A percentile compares a stretch with the other conserved stretches of the same genome.
phyloP scores from a whole-genome alignment of 768 basidiomycete species.

The Mycena vitilis region DNA sequence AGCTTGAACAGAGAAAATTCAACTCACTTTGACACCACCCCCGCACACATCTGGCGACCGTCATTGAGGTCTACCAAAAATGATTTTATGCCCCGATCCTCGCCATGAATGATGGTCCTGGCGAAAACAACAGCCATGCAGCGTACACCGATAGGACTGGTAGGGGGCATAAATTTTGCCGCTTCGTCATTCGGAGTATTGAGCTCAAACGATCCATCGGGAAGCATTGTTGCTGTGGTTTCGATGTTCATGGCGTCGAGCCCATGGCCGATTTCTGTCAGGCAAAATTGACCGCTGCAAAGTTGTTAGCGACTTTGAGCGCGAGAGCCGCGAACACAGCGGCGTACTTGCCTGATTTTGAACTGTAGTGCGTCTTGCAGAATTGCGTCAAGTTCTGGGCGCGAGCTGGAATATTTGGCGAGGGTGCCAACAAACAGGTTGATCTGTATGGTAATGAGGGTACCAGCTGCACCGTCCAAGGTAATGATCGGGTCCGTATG shows the following conservation, averaged over 20 bases:
- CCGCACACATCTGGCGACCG: slow-evolving; percentile 41
- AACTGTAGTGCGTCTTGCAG: slow-evolving; percentile 13
- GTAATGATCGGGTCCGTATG: slow-evolving; percentile 25
- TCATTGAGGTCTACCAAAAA: slow-evolving; percentile 45
- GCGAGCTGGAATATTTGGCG: slow-evolving; percentile 3
- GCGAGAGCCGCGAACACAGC: background rate
- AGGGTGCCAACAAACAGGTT: slow-evolving; percentile 30
- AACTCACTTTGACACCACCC: slow-evolving; percentile 36
- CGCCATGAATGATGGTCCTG: slow-evolving; percentile 39
- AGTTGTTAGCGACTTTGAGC: background rate
- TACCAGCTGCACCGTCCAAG: slow-evolving; percentile 24
- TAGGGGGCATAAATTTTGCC: slow-evolving; percentile 48
- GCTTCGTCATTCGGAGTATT: slow-evolving; percentile 40
- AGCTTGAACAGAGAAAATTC: background rate
- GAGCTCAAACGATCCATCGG: slow-evolving; percentile 39
- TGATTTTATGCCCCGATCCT: slow-evolving; percentile 43
- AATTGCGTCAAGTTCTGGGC: slow-evolving; percentile 11
- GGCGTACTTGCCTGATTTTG: slow-evolving; percentile 12
- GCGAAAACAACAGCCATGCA: slow-evolving; percentile 47
- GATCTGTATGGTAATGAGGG: slow-evolving; percentile 29
- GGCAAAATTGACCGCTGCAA: slow-evolving; percentile 42
- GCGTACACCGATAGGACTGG: slow-evolving; percentile 41
- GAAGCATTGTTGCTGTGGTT: slow-evolving; percentile 41
- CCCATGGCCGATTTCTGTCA: slow-evolving; percentile 46
- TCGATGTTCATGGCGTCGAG: slow-evolving; percentile 43